Evolutionary conservation across 208 protist genomes (phyloP).

Genomic region (Borovskyia barvae): DNA sequence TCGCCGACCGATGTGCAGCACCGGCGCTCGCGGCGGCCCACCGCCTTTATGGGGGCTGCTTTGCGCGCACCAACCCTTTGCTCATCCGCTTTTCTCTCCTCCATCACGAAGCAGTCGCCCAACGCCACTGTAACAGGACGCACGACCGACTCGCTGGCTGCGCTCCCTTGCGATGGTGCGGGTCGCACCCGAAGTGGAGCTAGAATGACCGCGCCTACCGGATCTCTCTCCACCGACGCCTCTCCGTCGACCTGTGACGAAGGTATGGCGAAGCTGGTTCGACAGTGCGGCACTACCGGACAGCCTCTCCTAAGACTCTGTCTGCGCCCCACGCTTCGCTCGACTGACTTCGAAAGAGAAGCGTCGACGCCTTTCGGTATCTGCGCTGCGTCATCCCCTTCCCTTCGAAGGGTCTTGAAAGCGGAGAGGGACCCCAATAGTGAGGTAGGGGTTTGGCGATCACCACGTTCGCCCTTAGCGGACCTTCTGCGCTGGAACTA

Average conservation of each 20-base stretch:
- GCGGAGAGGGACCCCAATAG: slow-evolving; percentile 56
- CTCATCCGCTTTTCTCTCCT: too few relatives aligned
- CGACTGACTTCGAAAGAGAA: too few relatives aligned
- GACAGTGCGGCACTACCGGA: slow-evolving; percentile 12
- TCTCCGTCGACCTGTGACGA: too few relatives aligned
- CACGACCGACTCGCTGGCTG: slow-evolving; percentile 10
- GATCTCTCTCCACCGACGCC: too few relatives aligned
- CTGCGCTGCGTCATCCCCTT: not conserved
- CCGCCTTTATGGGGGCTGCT: slow-evolving; percentile 18
- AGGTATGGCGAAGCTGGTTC: slow-evolving; percentile 10
- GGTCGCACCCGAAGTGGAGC: too few relatives aligned
- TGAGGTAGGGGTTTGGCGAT: slow-evolving; percentile 55
- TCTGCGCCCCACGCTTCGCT: slow-evolving; percentile 9
- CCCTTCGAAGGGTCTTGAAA: slow-evolving; percentile 37
- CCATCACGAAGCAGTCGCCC: too few relatives aligned
- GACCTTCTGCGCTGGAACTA: slow-evolving; percentile 79
- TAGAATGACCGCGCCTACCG: too few relatives aligned
- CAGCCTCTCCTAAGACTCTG: slow-evolving; percentile 17
- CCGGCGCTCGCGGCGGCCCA: slow-evolving; percentile 4
- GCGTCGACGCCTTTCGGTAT: too few relatives aligned
- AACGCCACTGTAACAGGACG: too few relatives aligned
- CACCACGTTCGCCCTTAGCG: slow-evolving; percentile 8
- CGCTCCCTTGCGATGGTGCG: not conserved
- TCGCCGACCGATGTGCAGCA: not conserved
- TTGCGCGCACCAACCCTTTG: slow-evolving; percentile 3